Evolutionary conservation across 148 eudicot species (phyloP).

Genomic region (Polygonum aviculare): DNA sequence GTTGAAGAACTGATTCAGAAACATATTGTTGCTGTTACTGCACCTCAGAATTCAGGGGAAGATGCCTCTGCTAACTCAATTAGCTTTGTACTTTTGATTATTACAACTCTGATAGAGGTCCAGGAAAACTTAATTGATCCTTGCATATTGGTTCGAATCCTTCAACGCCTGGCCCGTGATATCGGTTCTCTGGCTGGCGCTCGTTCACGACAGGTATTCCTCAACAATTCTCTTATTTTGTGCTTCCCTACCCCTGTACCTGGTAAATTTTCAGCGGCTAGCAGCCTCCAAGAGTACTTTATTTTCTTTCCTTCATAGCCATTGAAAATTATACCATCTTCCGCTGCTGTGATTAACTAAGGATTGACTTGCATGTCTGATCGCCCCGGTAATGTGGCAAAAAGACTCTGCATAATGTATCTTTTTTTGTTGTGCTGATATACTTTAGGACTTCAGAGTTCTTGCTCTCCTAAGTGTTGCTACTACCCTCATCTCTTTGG

Average conservation of each 20-base stretch:
- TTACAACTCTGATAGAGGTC: conserved; percentile 77
- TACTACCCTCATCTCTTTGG: neutral
- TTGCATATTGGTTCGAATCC: conserved; percentile 65
- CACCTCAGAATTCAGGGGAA: conserved; percentile 75
- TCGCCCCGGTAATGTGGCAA: too few species aligned
- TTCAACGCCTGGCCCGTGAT: conserved; percentile 96
- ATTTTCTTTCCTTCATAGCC: neutral
- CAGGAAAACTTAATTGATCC: conserved; percentile 71
- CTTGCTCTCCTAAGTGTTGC: neutral
- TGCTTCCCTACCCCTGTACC: neutral
- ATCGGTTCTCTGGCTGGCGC: conserved; percentile 60
- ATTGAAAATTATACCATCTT: neutral
- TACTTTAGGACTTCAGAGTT: neutral
- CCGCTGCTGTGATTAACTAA: neutral
- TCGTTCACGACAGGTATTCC: conserved; percentile 63
- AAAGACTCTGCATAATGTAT: neutral
- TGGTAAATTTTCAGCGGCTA: neutral
- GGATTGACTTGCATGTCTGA: neutral
- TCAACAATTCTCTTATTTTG: neutral
- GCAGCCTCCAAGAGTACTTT: neutral
- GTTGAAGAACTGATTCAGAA: conserved; percentile 89
- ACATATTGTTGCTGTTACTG: conserved; percentile 68
- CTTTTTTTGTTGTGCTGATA: neutral
- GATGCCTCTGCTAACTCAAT: conserved; percentile 76
- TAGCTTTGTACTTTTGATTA: conserved; percentile 81